phyloP scores from a whole-genome alignment of 768 basidiomycete species.

The Amanita jacksonii region DNA sequence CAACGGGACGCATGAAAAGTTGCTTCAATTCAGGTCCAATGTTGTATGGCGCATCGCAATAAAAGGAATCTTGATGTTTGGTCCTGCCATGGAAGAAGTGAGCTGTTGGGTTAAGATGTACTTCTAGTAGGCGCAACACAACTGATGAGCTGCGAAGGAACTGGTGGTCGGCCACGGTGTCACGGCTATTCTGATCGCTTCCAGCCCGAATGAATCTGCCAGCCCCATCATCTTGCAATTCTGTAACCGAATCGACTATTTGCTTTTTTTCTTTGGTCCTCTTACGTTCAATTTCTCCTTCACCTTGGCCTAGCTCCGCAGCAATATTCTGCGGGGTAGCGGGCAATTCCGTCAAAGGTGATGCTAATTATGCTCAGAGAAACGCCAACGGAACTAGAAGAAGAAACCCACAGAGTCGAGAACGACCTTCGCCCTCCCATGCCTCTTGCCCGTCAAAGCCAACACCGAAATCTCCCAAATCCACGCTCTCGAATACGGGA shows the following conservation, averaged over 20 bases:
- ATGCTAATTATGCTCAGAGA: constrained; percentile 34
- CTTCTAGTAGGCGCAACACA: constrained; percentile 79
- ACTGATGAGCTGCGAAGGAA: constrained; percentile 80
- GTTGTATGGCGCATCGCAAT: constrained; percentile 81
- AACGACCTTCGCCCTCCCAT: constrained; percentile 38
- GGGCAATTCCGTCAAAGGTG: constrained; percentile 68
- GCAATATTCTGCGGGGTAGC: constrained; percentile 64
- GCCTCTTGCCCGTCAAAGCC: constrained; percentile 47
- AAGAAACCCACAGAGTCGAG: constrained; percentile 54
- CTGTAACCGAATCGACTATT: constrained; percentile 85
- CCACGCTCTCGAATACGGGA: constrained; percentile 51
- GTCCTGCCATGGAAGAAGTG: constrained; percentile 80
- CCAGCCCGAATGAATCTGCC: constrained; percentile 25
- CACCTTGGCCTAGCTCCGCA: too few species aligned
- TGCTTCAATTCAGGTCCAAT: constrained; percentile 73
- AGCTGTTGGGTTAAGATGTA: constrained; percentile 73
- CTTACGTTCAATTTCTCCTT: constrained; percentile 27
- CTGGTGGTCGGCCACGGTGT: constrained; percentile 70
- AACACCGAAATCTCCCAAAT: constrained; percentile 52
- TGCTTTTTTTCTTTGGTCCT: constrained; percentile 72
- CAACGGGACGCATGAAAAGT: constrained; percentile 71
- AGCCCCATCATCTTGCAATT: constrained; percentile 60
- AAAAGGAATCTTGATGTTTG: constrained; percentile 41
- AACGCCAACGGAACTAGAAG: not conserved
- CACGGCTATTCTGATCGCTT: constrained; percentile 38